These are phyloP conservation scores for Macrotyloma uniflorum DNA, from an alignment of 306 rosid species.

Conservation along the genomic window DNA sequence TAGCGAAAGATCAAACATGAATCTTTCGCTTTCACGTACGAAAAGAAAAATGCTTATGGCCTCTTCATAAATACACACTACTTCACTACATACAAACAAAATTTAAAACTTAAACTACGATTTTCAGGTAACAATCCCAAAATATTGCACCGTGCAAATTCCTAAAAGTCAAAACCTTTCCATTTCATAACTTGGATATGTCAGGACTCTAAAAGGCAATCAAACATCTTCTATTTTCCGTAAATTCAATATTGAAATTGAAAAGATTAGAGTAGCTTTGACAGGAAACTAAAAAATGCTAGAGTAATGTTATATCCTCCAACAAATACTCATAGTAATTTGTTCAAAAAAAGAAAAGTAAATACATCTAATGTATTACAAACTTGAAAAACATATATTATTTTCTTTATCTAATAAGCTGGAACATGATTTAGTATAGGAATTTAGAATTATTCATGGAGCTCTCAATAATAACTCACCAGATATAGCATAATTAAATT, in stretches of 20 bases:
- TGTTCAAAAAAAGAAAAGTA: not conserved
- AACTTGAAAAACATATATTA: not conserved
- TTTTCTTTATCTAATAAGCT: not conserved
- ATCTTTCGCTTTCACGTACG: slow-evolving; percentile 34
- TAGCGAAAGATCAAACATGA: slow-evolving; percentile 21
- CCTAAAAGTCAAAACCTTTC: not conserved
- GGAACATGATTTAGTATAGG: not conserved
- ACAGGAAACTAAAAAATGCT: not conserved
- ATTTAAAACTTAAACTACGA: not conserved
- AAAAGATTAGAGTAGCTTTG: not conserved
- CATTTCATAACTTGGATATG: not conserved
- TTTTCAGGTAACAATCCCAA: slow-evolving; percentile 12
- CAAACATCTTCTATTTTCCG: not conserved
- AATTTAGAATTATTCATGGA: not conserved
- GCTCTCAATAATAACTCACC: not conserved
- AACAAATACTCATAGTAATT: not conserved
- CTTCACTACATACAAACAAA: slow-evolving; percentile 22
- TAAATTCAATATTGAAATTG: slow-evolving; percentile 1
- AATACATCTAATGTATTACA: not conserved
- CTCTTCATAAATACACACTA: not conserved
- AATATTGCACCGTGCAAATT: slow-evolving; percentile 35
- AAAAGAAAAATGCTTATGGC: slow-evolving; percentile 18
- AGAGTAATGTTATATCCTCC: not conserved
- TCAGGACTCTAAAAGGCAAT: not conserved
- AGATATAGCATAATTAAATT: not conserved